Conservation (phyloP, 495 filamentous ascomycete species). For the Neurospora sp. region DNA sequence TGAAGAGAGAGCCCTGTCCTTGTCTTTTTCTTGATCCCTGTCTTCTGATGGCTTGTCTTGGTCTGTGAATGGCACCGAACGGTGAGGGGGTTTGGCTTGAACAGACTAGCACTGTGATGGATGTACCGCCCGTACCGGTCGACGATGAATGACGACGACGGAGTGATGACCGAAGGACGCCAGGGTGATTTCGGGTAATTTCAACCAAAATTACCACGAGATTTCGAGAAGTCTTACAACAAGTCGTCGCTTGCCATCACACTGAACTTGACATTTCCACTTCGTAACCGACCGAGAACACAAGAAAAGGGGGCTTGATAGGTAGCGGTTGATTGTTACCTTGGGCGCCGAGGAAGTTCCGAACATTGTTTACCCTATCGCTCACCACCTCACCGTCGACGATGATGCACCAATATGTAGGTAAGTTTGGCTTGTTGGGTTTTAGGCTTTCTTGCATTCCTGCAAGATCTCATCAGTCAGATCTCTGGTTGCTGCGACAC, state of each 20-base stretch:
- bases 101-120: conserved; percentile 14
- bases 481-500: not conserved
- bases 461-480: not conserved
- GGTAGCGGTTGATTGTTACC: not conserved
- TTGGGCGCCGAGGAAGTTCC: not conserved
- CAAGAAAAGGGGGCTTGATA: not conserved
- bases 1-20: conserved; percentile 12
- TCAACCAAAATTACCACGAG: not conserved
- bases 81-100: conserved; percentile 6
- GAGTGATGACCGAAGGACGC: not conserved
- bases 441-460: not conserved
- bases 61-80: conserved; percentile 12
- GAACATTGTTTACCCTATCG: not conserved
- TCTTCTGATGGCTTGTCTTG: conserved; percentile 19
- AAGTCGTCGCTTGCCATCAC: not conserved
- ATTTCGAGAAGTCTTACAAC: not conserved
- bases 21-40: conserved; percentile 2
- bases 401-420: not conserved
- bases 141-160: conserved; percentile 8
- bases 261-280: not conserved
- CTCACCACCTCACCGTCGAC: not conserved
- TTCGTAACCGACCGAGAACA: not conserved
- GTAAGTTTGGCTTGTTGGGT: not conserved
- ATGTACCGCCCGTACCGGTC: conserved; percentile 7
- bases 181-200: not conserved